These are phyloP conservation scores for Endothia cerciana DNA, from an alignment of 2,329 filamentous ascomycete genomes.

Conservation along the genomic window DNA sequence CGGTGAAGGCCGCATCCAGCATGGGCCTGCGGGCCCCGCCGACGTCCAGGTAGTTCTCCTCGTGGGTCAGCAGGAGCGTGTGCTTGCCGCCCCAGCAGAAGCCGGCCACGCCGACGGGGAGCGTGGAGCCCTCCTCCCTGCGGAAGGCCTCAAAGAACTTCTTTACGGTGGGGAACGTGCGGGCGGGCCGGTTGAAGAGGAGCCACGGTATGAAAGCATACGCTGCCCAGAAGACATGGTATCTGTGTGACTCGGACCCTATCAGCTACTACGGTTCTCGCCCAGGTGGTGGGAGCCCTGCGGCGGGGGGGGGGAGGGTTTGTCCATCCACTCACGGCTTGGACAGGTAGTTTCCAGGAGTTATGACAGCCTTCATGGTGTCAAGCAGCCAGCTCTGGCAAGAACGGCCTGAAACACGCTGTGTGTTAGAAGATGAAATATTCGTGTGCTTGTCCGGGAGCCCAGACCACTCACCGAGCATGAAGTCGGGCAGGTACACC, in stretches of 20 bases:
- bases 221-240: conserved; percentile 35
- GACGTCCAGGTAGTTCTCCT: conserved; percentile 29
- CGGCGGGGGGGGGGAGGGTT: no score
- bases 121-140: conserved; percentile 36
- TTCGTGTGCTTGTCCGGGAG: not conserved
- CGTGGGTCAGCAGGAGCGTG: conserved; percentile 50
- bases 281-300: no score
- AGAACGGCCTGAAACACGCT: conserved; percentile 33
- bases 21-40: conserved; percentile 40
- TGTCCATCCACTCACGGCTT: conserved; percentile 38
- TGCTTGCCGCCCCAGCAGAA: conserved; percentile 69
- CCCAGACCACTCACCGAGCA: conserved; percentile 41
- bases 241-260: conserved; percentile 21
- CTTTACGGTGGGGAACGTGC: conserved; percentile 40
- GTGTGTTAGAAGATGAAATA: not conserved
- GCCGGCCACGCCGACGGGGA: conserved; percentile 56
- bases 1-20: conserved; percentile 56
- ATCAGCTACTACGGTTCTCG: not conserved
- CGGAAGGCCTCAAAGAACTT: conserved; percentile 44
- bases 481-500: conserved; percentile 62
- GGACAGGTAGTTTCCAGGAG: conserved; percentile 32
- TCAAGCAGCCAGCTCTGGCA: conserved; percentile 39
- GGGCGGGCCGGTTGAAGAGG: conserved; percentile 37
- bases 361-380: conserved; percentile 34
- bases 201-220: conserved; percentile 39